A percentile compares a stretch with the other conserved stretches of the same genome.
These are phyloP conservation scores for Hericium rajendrae DNA, from an alignment of 768 basidiomycete species.

Conservation along the genomic window DNA sequence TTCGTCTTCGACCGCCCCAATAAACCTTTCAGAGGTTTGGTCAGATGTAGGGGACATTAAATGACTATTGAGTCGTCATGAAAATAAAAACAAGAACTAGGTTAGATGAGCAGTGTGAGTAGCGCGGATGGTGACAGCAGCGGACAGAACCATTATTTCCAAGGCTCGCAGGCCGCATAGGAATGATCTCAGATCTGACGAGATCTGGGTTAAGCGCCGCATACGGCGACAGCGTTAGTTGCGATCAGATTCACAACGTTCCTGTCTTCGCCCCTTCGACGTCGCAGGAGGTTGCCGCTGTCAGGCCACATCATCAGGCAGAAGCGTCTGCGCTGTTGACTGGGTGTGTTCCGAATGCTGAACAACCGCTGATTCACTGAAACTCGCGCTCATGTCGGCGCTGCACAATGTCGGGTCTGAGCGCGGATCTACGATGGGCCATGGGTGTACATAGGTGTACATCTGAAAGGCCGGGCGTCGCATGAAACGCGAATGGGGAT, in stretches of 20 bases:
- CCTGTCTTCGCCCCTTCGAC: too few species aligned
- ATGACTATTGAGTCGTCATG: background rate
- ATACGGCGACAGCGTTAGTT: background rate
- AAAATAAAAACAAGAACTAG: background rate
- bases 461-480: constrained; percentile 3
- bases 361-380: too few species aligned
- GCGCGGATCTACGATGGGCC: too few species aligned
- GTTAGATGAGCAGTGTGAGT: background rate
- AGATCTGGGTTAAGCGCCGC: background rate
- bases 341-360: too few species aligned
- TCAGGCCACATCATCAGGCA: too few species aligned
- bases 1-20: constrained; percentile 77
- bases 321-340: too few species aligned
- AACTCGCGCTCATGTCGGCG: too few species aligned
- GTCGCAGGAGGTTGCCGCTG: too few species aligned
- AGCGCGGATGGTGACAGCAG: background rate
- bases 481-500: background rate
- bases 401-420: too few species aligned
- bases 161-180: background rate
- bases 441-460: too few species aligned
- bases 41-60: constrained; percentile 4
- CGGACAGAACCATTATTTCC: background rate
- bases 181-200: background rate
- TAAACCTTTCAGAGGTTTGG: constrained; percentile 33
- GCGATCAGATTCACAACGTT: background rate